Evolutionary conservation across 2,329 filamentous ascomycete species (phyloP).

Genomic region (Sclerotinia glacialis): DNA sequence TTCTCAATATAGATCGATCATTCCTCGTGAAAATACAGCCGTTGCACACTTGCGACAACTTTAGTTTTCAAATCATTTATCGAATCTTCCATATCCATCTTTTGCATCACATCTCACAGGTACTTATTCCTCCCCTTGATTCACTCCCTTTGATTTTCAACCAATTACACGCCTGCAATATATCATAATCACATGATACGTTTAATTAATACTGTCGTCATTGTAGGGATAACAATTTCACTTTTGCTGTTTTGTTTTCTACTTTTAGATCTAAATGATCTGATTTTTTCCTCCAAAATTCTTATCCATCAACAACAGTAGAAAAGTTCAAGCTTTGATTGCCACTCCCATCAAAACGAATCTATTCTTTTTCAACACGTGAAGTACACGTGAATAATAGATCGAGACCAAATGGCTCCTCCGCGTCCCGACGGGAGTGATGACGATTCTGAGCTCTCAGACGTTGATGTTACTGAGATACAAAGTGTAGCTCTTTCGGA

Average conservation of each 20-base stretch:
- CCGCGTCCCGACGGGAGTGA: background rate
- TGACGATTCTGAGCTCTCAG: slow-evolving; percentile 4
- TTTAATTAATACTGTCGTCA: background rate
- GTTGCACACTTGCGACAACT: background rate
- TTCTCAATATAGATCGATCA: slow-evolving; percentile 12
- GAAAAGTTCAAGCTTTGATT: background rate
- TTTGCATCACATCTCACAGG: background rate
- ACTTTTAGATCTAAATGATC: background rate
- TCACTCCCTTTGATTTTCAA: background rate
- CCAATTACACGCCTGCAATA: background rate
- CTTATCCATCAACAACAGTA: background rate
- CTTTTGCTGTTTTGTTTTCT: background rate
- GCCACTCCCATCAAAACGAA: background rate
- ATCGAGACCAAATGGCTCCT: background rate
- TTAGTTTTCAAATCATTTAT: background rate
- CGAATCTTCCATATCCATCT: background rate
- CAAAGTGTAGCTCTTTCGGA: slow-evolving; percentile 5
- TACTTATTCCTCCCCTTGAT: slow-evolving; percentile 1
- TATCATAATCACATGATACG: slow-evolving; percentile 5
- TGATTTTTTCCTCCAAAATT: background rate
- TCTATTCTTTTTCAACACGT: background rate
- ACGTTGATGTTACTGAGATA: background rate
- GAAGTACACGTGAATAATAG: background rate
- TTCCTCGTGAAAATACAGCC: background rate
- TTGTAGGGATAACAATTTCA: background rate